Evolutionary conservation across 176 grass and related monocot species (phyloP), one percentile per base, ranked within the genome.

Genomic region (Areca catechu): DNA sequence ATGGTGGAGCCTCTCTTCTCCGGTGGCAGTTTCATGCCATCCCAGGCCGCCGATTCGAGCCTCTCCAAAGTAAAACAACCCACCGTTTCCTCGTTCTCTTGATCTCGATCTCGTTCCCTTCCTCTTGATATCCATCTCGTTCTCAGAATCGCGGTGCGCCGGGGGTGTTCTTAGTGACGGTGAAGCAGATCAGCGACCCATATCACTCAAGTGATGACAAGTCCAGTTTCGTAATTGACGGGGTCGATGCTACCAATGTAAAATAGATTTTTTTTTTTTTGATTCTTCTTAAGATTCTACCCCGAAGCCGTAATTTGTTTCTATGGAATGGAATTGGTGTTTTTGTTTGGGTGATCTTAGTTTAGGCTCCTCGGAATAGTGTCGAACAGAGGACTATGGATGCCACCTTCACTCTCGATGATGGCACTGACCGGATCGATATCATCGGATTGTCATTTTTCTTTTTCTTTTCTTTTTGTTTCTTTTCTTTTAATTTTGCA

Each of bases 141-240:
- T 60, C 12, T 51, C 69, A 92, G 93, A 76, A 61, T 71, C 84
- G 87, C 30, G 67, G 78, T 29, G 79, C 57, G 9, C 61, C 59
- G 48, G 68, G 84, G 19, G 84, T 76, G 4, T 75, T 80, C 74
- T 88, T 88, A 5, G 63, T 89, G 65, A 92, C 93, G 7, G 66
- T 92, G 22, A 98, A 88, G 76, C 93, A 89, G 79, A 80, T 98
- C 49, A 71, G 64, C 53, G 76, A 82, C 59, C 88, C 93, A 7
- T 81, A 64, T 20, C 75, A 89, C 43, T 77, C 81, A 1, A 74
- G 69, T 58, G 57, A 74, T 24, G 80, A 80, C 20, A 76, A 83
- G 18, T 82, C 78, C 24, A 77, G 63, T 24, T 71, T 92, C 67
- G 49, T 77, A 22, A 28, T 92, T 7, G 83, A 88, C 51, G 87